Conservation (phyloP, 768 basidiomycete genomes). For the Leccinum subgranulosum region DNA sequence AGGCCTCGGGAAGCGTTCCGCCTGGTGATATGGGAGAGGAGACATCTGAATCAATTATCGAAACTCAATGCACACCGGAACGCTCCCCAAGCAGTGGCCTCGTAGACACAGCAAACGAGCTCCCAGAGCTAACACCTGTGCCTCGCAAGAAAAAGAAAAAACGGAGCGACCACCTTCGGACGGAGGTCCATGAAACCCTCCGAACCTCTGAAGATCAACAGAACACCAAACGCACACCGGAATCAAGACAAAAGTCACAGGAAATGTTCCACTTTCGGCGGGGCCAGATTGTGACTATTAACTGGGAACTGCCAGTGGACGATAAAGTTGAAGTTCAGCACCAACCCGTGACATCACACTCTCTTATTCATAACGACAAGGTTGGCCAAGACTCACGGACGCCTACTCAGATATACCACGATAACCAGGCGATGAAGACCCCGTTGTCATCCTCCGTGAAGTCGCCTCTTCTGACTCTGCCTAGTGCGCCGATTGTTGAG, state of each 20-base stretch:
- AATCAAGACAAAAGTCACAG: neutral
- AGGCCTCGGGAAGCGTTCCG: neutral
- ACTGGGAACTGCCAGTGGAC: neutral
- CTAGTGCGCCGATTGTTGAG: neutral
- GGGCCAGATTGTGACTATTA: conserved; percentile 13
- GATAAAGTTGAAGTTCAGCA: neutral
- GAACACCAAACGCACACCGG: neutral
- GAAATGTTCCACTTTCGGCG: conserved; percentile 12
- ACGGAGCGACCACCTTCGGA: neutral
- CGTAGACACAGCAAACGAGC: neutral
- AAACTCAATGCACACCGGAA: neutral
- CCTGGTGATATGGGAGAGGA: neutral
- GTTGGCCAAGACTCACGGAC: neutral
- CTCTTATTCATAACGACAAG: neutral
- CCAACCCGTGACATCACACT: neutral
- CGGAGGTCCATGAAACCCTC: neutral
- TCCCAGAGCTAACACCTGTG: neutral
- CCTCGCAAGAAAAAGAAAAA: conserved; percentile 5
- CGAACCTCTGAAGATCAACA: neutral
- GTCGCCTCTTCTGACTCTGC: neutral
- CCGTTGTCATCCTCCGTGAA: neutral
- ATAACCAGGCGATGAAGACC: neutral
- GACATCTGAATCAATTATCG: neutral
- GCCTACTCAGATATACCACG: neutral
- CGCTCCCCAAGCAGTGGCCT: neutral